A percentile compares a stretch with the other conserved stretches of the same genome.
Evolutionary conservation across 108 stramenopile species (phyloP).

Genomic region (Parmales sp.): DNA sequence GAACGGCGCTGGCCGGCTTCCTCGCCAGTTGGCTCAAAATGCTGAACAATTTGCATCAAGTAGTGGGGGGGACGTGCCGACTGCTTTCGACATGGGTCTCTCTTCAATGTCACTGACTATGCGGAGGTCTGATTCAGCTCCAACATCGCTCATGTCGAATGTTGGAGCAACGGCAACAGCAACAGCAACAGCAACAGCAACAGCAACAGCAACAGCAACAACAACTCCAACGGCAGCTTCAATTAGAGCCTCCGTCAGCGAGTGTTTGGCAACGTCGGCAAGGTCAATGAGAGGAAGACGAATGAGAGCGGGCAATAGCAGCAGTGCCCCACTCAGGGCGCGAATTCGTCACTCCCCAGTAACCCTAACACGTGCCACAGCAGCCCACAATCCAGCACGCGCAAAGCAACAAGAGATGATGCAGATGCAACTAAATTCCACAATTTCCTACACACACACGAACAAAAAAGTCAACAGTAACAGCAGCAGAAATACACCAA

Average conservation of each 20-base stretch:
- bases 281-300: no score
- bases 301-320: no score
- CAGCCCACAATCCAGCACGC: no score
- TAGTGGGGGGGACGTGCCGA: neutral
- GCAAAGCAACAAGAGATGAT: no score
- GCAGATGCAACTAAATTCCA: no score
- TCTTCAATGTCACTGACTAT: neutral
- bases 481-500: no score
- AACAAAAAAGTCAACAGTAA: no score
- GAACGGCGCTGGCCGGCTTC: neutral
- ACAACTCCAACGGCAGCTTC: no score
- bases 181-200: neutral
- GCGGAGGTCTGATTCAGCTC: neutral
- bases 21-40: neutral
- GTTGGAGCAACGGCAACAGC: neutral
- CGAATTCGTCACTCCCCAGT: neutral
- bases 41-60: neutral
- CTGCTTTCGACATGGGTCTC: neutral
- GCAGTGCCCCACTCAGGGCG: neutral
- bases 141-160: neutral
- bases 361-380: neutral
- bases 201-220: neutral
- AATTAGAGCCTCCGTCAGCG: no score
- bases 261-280: no score
- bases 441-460: no score